Evolutionary conservation across 352 stramenopile genomes (phyloP), one percentile per base, ranked within the genome.

Genomic region (Globisporangium polare): DNA sequence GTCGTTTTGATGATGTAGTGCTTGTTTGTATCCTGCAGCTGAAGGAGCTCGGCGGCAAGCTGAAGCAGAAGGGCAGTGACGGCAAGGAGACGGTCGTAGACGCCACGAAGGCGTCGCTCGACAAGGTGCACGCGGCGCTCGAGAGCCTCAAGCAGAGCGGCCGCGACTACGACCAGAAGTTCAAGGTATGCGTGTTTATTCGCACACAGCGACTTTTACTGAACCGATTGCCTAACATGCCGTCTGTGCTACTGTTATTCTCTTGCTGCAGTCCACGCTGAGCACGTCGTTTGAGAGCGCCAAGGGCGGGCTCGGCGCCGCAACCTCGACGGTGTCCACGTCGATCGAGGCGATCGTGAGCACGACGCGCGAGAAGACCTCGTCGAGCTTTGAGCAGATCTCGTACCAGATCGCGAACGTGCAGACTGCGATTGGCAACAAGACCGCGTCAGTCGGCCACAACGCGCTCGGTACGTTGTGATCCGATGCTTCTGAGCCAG

Each of bases 271-370:
- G 50, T 33, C 33, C 10, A 35, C 15, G n/a, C 20, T 54, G 17
- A 62, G 50, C 45, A 33, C 26, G 13, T 80, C 75, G 50, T 72
- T 86, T 42, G 51, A 69, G 51, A 75, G 67, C 2, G 76, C 81
- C 53, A 75, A 76, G 64, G 69, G 69, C 55, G 73, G 73, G 43
- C 60, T 82, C 33, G 69, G 67, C 51, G 68, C 63, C 5, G 72
- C 74, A 22, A 62, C 71, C 10, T 72, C 63, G 51, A 77, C 72
- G 27, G 74, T 87, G 50, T 85, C 74, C 39, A 84, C 62, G n/a
- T 90, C 80, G 41, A 85, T 90, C 53, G 80, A 90, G 64, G 60
- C 79, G 56, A 83, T 90, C 63, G 78, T 90, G 52, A 74, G 73
- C 39, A 74, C 76, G 35, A 86, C 80, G 24, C 78, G 75, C 53